Percentiles rank a stretch among this genome's conserved stretches.
These are phyloP conservation scores for Rhynchosporium graminicola DNA, from an alignment of 2,329 filamentous ascomycete genomes.

Conservation along the genomic window DNA sequence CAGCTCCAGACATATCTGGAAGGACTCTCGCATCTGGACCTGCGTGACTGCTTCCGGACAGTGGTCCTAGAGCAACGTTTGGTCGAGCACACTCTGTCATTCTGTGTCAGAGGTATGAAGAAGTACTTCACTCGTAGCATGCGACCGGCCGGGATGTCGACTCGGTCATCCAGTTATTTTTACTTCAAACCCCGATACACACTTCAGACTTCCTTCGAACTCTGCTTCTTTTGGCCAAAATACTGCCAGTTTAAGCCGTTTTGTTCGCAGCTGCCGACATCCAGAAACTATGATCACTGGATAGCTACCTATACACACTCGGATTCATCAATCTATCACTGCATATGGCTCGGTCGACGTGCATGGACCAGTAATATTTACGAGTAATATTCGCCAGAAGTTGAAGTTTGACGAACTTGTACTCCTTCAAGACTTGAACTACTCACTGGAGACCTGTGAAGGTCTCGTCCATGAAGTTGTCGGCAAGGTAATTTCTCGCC, in stretches of 20 bases:
- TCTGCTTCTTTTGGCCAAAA: background rate
- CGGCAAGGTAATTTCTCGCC: constrained; percentile 30
- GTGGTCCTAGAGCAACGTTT: background rate
- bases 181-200: background rate
- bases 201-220: background rate
- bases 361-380: background rate
- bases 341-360: background rate
- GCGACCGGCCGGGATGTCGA: background rate
- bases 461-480: constrained; percentile 1
- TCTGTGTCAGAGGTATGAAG: background rate
- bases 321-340: background rate
- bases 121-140: background rate
- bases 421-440: background rate
- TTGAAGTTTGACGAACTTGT: background rate
- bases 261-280: background rate
- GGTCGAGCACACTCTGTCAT: background rate
- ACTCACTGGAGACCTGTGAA: constrained; percentile 8
- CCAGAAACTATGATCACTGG: constrained; percentile 11
- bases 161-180: background rate
- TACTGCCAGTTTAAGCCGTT: background rate
- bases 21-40: background rate
- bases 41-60: background rate
- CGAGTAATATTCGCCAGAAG: background rate
- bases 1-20: background rate
- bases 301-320: constrained; percentile 7